phyloP scores from a whole-genome alignment of 202 grass and related monocot species.

The Hordeum pubiflorum region DNA sequence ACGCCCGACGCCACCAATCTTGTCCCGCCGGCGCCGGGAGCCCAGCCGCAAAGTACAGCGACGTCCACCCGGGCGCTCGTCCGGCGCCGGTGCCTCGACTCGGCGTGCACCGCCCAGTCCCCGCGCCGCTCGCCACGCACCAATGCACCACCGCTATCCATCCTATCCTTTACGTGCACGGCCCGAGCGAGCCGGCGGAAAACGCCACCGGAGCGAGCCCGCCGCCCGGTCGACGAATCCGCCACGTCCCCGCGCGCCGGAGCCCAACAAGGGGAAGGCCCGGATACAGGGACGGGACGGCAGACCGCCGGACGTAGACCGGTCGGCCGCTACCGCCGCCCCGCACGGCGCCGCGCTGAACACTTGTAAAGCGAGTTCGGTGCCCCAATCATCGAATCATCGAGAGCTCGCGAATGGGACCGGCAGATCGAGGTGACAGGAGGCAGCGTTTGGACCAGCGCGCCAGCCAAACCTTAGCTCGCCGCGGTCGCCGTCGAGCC shows the following conservation, averaged over 20 bases:
- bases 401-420: neutral
- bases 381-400: conserved; percentile 20
- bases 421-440: neutral
- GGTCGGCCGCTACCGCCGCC: neutral
- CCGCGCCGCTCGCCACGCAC: neutral
- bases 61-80: neutral
- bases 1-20: conserved; percentile 17
- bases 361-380: conserved; percentile 18
- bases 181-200: neutral
- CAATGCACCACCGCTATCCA: neutral
- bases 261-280: conserved; percentile 3
- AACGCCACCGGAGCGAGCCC: neutral
- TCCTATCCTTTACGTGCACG: neutral
- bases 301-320: neutral
- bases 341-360: neutral
- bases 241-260: neutral
- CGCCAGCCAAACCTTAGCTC: neutral
- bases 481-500: conserved; percentile 1
- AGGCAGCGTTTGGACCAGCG: neutral
- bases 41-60: neutral
- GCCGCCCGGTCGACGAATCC: neutral
- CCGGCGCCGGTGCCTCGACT: neutral
- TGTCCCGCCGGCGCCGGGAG: neutral
- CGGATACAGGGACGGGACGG: neutral
- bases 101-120: neutral